Base-by-base conservation (phyloP, 345 rosid genomes). In the Sonneratia alba region DNA sequence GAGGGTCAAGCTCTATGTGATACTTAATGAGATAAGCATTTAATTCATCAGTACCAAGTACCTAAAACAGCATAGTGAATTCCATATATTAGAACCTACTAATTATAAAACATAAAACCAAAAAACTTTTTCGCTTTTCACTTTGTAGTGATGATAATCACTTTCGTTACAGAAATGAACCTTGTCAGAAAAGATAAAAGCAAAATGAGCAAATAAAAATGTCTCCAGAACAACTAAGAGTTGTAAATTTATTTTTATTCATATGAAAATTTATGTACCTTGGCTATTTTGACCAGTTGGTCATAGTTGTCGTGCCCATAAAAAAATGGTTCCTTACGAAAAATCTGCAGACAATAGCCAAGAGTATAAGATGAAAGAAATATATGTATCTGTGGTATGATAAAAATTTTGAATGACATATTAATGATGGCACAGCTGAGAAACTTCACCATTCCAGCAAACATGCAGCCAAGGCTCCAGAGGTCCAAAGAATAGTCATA, bases 391-490 rank as follows among this genome's bases (percentile, higher is more conserved):
- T 18, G 18, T 6, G 7, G 16, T 6, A 18, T 21, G 22, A 53
- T 53, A 0, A 53, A 53, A 53, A 8, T 6, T 18, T 53, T 53
- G 18, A 45, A 43, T 27, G 47, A 45, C 11, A 14, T 22, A 21
- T 42, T 68, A 45, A 18, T 19, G 70, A 40, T 40, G 38, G 7
- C 38, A 70, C 13, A 70, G 75, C 56, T 55, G 56, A 66, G 12
- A 32, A 3, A 12, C 34, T 37, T 85, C 56, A 90, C 98, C 98
- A 94, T 94, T 78, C 98, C 97, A 75, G 97, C 98, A 84, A 94
- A 87, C 96, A 92, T 94, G 78, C 98, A 94, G 74, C 98, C 98
- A 70, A 95, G 97, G 82, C 99, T 95, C 99, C 99, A 95, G 74
- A 95, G 79, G 79, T 95, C 97, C 78, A 95, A 81, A 64, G 99